Percentiles rank a stretch among this genome's conserved stretches.
phyloP scores from a whole-genome alignment of 2,329 filamentous ascomycete species.

The Stachybotrys elegans region DNA sequence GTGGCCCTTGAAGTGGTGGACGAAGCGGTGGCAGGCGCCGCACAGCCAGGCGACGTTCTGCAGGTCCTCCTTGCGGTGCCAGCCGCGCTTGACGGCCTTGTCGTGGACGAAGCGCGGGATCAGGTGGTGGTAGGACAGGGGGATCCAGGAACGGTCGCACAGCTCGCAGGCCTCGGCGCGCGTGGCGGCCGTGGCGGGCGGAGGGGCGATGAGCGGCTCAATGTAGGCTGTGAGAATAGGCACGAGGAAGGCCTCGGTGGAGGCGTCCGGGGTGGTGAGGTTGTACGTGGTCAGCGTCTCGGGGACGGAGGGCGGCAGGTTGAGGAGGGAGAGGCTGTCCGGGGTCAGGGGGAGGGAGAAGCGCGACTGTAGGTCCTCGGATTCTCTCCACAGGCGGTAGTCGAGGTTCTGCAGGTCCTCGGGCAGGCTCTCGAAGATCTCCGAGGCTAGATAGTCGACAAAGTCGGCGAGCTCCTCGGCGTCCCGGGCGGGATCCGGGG shows the following conservation, averaged over 20 bases:
- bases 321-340: constrained; percentile 46
- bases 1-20: constrained; percentile 69
- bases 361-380: constrained; percentile 38
- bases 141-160: constrained; percentile 69
- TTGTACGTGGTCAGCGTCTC: constrained; percentile 67
- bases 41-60: constrained; percentile 84
- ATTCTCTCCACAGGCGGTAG: constrained; percentile 45
- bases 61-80: constrained; percentile 71
- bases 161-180: constrained; percentile 64
- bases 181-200: constrained; percentile 58
- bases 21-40: constrained; percentile 76
- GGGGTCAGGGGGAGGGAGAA: constrained; percentile 57
- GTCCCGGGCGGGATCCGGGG: constrained; percentile 23
- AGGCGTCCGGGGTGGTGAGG: constrained; percentile 44
- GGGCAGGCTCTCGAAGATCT: constrained; percentile 65
- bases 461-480: constrained; percentile 74
- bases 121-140: constrained; percentile 77
- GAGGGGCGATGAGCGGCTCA: constrained; percentile 48
- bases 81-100: constrained; percentile 70
- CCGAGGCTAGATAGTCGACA: constrained; percentile 69
- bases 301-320: constrained; percentile 45
- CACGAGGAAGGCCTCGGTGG: constrained; percentile 51
- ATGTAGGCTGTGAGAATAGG: constrained; percentile 63
- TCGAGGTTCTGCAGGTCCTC: constrained; percentile 54
- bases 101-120: constrained; percentile 75